Conservation (phyloP, 805 yeast genomes). For the Kodamaea kaohsiungensis region DNA sequence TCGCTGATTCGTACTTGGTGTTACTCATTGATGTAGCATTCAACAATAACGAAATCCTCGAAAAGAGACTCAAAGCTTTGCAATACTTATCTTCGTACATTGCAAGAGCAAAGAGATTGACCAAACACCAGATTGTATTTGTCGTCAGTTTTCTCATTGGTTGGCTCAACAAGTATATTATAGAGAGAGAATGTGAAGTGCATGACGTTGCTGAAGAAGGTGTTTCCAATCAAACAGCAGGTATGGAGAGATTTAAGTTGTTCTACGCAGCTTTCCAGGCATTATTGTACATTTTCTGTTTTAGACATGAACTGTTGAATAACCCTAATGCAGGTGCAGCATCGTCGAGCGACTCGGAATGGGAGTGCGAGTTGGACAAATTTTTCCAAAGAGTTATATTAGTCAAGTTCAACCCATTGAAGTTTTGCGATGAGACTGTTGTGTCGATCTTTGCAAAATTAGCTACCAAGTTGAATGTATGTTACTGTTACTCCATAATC, state of each 20-base stretch:
- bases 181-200: constrained; percentile 84
- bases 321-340: constrained; percentile 15
- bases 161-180: constrained; percentile 80
- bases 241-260: constrained; percentile 89
- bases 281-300: constrained; percentile 86
- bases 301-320: constrained; percentile 67
- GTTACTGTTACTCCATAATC: constrained; percentile 90
- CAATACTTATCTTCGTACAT: constrained; percentile 90
- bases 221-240: constrained; percentile 40
- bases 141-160: constrained; percentile 79
- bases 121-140: constrained; percentile 72
- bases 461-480: constrained; percentile 85
- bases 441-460: constrained; percentile 91
- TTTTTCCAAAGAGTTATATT: constrained; percentile 84
- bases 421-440: constrained; percentile 91
- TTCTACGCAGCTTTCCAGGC: constrained; percentile 93
- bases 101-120: constrained; percentile 77
- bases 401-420: constrained; percentile 89
- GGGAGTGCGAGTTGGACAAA: constrained; percentile 84
- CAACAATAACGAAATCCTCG: constrained; percentile 63
- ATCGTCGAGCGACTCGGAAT: constrained; percentile 34
- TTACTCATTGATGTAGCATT: constrained; percentile 82
- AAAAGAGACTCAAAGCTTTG: constrained; percentile 81
- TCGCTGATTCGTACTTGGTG: constrained; percentile 83
- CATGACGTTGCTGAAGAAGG: constrained; percentile 33